Evolutionary conservation across 2,329 filamentous ascomycete genomes (phyloP).

Genomic region (Penicillium decumbens): DNA sequence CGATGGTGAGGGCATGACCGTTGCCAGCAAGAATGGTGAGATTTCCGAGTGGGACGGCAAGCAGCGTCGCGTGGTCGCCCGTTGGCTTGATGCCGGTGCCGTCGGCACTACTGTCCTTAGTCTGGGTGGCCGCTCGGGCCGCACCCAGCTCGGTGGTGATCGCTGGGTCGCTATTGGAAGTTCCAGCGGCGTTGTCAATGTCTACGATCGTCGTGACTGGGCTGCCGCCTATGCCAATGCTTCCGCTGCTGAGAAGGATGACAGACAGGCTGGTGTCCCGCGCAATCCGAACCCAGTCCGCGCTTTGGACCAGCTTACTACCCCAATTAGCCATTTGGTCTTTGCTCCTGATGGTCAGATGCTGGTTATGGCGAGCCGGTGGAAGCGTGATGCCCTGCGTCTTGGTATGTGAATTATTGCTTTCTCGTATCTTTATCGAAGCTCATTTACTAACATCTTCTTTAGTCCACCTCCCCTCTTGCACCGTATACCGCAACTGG

Average conservation of each 20-base stretch:
- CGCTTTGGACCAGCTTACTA: conserved; percentile 79
- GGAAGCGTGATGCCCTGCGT: conserved; percentile 82
- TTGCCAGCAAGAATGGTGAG: conserved; percentile 81
- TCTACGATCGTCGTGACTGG: conserved; percentile 78
- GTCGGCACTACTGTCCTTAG: conserved; percentile 78
- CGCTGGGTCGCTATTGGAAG: conserved; percentile 87
- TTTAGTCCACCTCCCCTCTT: conserved; percentile 77
- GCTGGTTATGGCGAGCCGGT: conserved; percentile 75
- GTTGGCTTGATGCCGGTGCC: conserved; percentile 88
- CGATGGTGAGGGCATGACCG: conserved; percentile 72
- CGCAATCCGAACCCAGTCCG: conserved; percentile 66
- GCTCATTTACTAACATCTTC: conserved; percentile 7
- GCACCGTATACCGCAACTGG: conserved; percentile 96
- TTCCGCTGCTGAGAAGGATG: conserved; percentile 20
- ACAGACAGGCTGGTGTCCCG: conserved; percentile 50
- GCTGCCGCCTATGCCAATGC: conserved; percentile 37
- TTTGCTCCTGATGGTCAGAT: conserved; percentile 90
- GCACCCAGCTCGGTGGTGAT: conserved; percentile 60
- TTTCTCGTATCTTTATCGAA: neutral
- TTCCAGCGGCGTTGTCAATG: conserved; percentile 80
- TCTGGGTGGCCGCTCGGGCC: conserved; percentile 55
- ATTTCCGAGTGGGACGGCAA: conserved; percentile 81
- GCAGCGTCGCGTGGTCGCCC: conserved; percentile 63
- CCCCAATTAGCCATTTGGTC: conserved; percentile 69
- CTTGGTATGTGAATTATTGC: conserved; percentile 45